Evolutionary conservation across 176 grass and related monocot genomes (phyloP).

Genomic region (Aegilops bicornis): DNA sequence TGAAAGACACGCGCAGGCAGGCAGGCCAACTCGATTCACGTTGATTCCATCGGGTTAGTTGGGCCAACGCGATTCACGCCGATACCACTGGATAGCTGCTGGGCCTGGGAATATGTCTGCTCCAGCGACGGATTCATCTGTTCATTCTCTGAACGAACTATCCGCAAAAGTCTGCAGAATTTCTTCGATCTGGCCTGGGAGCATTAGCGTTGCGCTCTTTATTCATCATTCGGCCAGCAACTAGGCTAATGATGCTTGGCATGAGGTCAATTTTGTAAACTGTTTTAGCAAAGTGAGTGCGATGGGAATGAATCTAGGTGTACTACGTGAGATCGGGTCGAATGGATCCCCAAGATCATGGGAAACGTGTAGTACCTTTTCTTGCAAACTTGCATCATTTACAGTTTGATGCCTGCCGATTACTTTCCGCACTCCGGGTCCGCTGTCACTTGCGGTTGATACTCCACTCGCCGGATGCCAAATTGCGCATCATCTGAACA

Average conservation of each 20-base stretch:
- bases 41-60: conserved; percentile 22
- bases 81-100: neutral
- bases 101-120: neutral
- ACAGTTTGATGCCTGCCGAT: neutral
- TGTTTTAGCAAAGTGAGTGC: neutral
- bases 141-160: conserved; percentile 9
- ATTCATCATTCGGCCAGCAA: neutral
- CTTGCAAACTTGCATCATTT: neutral
- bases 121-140: neutral
- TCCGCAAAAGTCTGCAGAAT: neutral
- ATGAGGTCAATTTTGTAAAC: neutral
- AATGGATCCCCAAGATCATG: neutral
- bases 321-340: neutral
- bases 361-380: neutral
- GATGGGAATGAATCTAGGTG: neutral
- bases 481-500: neutral
- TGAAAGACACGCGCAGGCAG: neutral
- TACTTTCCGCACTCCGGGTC: neutral
- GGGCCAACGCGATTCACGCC: too few relatives aligned
- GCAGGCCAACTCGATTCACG: conserved; percentile 25
- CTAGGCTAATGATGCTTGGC: neutral
- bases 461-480: neutral
- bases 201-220: neutral
- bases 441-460: neutral
- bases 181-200: neutral